Conservation (phyloP, 352 stramenopile species). For the Halophytophthora polymorphica region DNA sequence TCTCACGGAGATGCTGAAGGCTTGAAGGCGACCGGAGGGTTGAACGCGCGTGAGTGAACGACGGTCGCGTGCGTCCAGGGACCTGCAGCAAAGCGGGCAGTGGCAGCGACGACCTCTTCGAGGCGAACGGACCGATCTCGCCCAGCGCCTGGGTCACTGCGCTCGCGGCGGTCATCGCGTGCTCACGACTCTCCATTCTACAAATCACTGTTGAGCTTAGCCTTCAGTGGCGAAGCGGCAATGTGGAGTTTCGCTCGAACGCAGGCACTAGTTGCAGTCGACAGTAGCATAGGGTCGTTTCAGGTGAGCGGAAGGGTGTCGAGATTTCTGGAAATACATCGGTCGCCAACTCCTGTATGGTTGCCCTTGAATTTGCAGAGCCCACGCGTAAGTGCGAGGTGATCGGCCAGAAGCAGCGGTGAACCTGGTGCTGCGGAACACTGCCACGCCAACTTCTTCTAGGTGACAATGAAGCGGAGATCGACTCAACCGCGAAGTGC, state of each 20-base stretch:
- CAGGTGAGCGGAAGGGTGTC: too few species aligned
- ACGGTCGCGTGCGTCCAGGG: constrained; percentile 1
- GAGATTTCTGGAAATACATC: too few species aligned
- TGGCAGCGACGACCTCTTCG: constrained; percentile 1
- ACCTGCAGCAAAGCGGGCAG: constrained; percentile 9
- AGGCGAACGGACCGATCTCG: constrained; percentile 15
- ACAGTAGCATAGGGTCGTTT: too few species aligned
- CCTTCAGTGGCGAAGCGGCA: too few species aligned
- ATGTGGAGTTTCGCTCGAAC: too few species aligned
- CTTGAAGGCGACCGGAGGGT: constrained; percentile 10
- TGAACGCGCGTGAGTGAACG: not conserved
- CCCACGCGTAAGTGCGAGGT: constrained; percentile 1
- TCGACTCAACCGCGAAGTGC: not conserved
- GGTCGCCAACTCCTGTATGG: too few species aligned
- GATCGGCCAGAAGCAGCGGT: constrained; percentile 14
- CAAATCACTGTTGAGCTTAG: too few species aligned
- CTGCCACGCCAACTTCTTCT: not conserved
- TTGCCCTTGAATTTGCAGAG: too few species aligned
- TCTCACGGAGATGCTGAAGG: constrained; percentile 10
- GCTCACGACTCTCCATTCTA: constrained; percentile 12
- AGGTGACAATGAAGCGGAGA: constrained; percentile 8
- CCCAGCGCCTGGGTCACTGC: constrained; percentile 44
- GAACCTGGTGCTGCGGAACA: not conserved
- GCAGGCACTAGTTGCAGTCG: too few species aligned
- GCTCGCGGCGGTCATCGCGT: constrained; percentile 23